Percentiles rank a stretch among this genome's conserved stretches.
Conservation (phyloP, 2,329 filamentous ascomycete genomes). For the Neobulgaria alba region DNA sequence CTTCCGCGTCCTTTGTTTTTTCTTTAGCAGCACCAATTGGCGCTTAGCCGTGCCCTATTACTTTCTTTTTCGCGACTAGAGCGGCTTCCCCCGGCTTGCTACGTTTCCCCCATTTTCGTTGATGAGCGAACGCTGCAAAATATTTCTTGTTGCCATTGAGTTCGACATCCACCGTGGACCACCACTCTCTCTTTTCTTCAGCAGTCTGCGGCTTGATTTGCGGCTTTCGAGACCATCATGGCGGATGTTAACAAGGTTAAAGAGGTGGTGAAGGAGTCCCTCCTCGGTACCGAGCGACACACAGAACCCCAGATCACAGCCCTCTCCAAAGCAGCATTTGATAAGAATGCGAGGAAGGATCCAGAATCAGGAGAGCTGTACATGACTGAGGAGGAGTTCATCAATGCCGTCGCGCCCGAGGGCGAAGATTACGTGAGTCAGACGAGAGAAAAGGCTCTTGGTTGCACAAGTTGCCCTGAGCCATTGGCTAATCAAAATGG, state of each 20-base stretch:
- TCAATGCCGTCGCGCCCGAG: conserved; percentile 78
- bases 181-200: conserved; percentile 1
- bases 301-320: conserved; percentile 53
- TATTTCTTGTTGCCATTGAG: no score
- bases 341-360: conserved; percentile 67
- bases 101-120: neutral
- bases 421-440: conserved; percentile 85
- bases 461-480: no score
- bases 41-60: neutral
- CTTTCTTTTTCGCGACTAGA: no score
- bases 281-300: conserved; percentile 53
- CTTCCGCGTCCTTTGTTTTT: neutral
- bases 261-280: conserved; percentile 69
- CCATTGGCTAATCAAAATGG: conserved; percentile 22
- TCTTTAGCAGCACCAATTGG: neutral
- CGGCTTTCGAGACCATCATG: conserved; percentile 17
- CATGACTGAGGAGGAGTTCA: conserved; percentile 80
- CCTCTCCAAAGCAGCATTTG: conserved; percentile 69
- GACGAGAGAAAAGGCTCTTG: no score
- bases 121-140: no score
- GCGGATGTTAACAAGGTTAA: conserved; percentile 24
- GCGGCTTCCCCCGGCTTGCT: neutral
- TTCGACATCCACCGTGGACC: neutral
- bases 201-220: neutral
- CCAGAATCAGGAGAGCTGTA: conserved; percentile 66